Conservation (phyloP, 2,329 filamentous ascomycete genomes). For the Hypoxylon rubiginosum region DNA sequence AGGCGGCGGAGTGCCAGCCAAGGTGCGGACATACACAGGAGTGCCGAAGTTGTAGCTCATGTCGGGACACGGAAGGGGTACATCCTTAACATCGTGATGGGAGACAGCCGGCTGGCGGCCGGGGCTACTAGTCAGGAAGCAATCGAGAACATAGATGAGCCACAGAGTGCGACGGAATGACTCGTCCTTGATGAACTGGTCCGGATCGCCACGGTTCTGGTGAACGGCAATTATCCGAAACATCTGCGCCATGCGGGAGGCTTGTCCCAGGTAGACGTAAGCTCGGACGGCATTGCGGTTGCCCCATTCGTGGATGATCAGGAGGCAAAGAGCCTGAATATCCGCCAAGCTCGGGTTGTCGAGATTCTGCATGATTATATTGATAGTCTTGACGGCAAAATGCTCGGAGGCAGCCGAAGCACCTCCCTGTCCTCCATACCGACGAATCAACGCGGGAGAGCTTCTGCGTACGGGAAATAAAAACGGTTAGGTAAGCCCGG, state of each 20-base stretch:
- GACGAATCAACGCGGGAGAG: slow-evolving; percentile 68
- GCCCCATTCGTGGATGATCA: slow-evolving; percentile 75
- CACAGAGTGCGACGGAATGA: slow-evolving; percentile 72
- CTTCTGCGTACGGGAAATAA: slow-evolving; percentile 57
- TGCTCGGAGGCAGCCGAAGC: slow-evolving; percentile 69
- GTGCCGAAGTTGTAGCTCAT: slow-evolving; percentile 75
- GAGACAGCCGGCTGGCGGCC: slow-evolving; percentile 70
- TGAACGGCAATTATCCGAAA: slow-evolving; percentile 71
- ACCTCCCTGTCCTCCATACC: slow-evolving; percentile 67
- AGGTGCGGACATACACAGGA: slow-evolving; percentile 69
- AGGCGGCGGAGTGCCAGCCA: slow-evolving; percentile 58
- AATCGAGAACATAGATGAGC: slow-evolving; percentile 74
- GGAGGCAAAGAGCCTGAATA: slow-evolving; percentile 71
- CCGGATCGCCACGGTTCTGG: slow-evolving; percentile 64
- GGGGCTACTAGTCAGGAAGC: slow-evolving; percentile 72
- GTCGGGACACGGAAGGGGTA: slow-evolving; percentile 70
- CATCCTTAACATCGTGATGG: slow-evolving; percentile 66
- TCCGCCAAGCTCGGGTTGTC: slow-evolving; percentile 72
- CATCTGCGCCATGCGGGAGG: slow-evolving; percentile 75
- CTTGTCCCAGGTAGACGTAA: slow-evolving; percentile 73
- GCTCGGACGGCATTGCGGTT: slow-evolving; percentile 72
- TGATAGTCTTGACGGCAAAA: slow-evolving; percentile 70
- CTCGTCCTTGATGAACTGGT: slow-evolving; percentile 72
- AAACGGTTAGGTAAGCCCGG: slow-evolving; percentile 35
- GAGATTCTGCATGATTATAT: slow-evolving; percentile 68